Evolutionary conservation across 2,329 filamentous ascomycete genomes (phyloP).

Genomic region (Pyrenophora tritici-repentis): DNA sequence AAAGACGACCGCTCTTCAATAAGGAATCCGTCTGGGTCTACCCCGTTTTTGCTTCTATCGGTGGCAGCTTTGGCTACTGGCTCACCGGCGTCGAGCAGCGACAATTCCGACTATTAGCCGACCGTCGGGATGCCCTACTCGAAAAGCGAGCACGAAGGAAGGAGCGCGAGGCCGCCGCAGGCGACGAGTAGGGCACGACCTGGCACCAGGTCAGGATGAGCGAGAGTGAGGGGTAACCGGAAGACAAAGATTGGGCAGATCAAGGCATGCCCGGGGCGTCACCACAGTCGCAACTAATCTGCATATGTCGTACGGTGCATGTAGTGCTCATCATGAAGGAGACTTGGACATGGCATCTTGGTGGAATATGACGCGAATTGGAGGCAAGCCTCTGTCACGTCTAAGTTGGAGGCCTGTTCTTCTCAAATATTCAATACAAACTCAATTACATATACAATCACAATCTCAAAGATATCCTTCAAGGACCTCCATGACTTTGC

Average conservation of each 20-base stretch:
- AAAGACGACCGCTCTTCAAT: constrained; percentile 95
- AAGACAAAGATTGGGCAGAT: neutral
- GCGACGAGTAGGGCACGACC: constrained; percentile 1
- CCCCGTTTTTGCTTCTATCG: constrained; percentile 82
- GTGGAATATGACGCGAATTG: constrained; percentile 12
- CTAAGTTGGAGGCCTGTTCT: constrained; percentile 39
- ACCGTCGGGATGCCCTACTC: constrained; percentile 78
- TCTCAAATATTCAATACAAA: constrained; percentile 36
- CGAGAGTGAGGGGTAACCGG: constrained; percentile 6
- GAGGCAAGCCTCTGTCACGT: constrained; percentile 31
- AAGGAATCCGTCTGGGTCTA: constrained; percentile 86
- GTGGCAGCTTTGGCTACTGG: constrained; percentile 96
- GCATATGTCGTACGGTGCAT: constrained; percentile 5
- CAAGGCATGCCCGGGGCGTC: neutral
- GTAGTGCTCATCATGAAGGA: constrained; percentile 7
- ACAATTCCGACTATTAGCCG: constrained; percentile 75
- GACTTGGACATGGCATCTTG: constrained; percentile 1
- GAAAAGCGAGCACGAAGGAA: constrained; percentile 87
- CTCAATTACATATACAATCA: constrained; percentile 13
- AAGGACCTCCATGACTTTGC: neutral
- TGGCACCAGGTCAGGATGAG: neutral
- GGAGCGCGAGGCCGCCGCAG: constrained; percentile 58
- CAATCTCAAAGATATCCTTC: neutral
- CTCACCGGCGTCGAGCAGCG: constrained; percentile 84
- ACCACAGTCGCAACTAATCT: constrained; percentile 6